These are phyloP conservation scores for Termitomyces bulborhizus DNA, from an alignment of 768 basidiomycete genomes.

Conservation along the genomic window DNA sequence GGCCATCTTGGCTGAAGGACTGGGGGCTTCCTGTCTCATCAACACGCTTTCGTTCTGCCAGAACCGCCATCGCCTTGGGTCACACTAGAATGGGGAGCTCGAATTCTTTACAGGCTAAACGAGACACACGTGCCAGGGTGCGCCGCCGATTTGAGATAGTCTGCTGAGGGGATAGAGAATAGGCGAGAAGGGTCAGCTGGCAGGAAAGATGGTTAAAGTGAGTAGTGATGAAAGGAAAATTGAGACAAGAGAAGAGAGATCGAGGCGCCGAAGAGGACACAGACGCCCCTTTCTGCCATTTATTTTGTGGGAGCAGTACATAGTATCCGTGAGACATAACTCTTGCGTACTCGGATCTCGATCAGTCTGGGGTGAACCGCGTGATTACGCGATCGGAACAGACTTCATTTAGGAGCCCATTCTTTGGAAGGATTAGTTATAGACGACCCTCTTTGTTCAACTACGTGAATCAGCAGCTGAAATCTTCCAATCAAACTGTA, in stretches of 20 bases:
- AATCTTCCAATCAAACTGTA: not conserved
- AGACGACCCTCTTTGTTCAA: not conserved
- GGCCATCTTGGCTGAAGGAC: constrained; percentile 15
- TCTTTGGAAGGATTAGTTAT: not conserved
- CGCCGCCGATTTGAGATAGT: not conserved
- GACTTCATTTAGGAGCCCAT: not conserved
- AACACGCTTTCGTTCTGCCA: constrained; percentile 9
- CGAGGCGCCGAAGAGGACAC: not conserved
- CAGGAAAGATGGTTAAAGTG: not conserved
- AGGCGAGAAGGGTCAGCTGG: not conserved
- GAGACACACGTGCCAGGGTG: not conserved
- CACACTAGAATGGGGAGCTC: not conserved
- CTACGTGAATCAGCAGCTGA: not conserved
- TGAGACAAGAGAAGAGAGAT: not conserved
- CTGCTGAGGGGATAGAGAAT: not conserved
- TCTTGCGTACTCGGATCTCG: constrained; percentile 2
- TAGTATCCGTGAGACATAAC: constrained; percentile 5
- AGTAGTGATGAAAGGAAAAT: not conserved
- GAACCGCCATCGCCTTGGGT: not conserved
- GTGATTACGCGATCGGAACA: not conserved
- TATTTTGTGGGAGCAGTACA: not conserved
- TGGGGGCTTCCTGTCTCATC: constrained; percentile 17
- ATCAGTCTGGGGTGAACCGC: not conserved
- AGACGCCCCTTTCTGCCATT: not conserved
- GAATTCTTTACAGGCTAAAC: not conserved